These are phyloP conservation scores for Madurella mycetomatis DNA, from an alignment of 2,329 filamentous ascomycete species.

Conservation along the genomic window DNA sequence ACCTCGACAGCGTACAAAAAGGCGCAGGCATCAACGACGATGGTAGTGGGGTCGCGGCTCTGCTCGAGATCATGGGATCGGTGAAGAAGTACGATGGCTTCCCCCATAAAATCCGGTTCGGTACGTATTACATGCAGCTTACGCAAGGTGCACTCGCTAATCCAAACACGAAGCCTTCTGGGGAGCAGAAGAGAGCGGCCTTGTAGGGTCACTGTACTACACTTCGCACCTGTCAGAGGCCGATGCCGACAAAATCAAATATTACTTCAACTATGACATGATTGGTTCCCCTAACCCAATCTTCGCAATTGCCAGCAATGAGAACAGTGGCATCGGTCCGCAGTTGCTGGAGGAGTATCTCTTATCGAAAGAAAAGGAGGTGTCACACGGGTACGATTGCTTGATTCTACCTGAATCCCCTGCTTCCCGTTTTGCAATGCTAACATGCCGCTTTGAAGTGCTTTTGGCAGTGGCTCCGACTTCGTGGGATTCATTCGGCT, in stretches of 20 bases:
- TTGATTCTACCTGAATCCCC: slow-evolving; percentile 17
- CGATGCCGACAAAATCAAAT: slow-evolving; percentile 33
- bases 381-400: slow-evolving; percentile 21
- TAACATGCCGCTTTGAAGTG: slow-evolving; percentile 39
- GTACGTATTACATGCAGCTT: neutral
- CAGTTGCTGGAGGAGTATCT: slow-evolving; percentile 34
- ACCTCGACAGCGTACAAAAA: slow-evolving; percentile 41
- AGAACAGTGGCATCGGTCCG: slow-evolving; percentile 35
- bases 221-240: slow-evolving; percentile 32
- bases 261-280: slow-evolving; percentile 42
- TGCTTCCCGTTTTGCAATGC: slow-evolving; percentile 34
- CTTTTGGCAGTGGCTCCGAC: slow-evolving; percentile 55
- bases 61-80: slow-evolving; percentile 35
- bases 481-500: slow-evolving; percentile 56
- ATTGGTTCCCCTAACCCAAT: slow-evolving; percentile 35
- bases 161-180: slow-evolving; percentile 33
- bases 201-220: slow-evolving; percentile 35
- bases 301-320: slow-evolving; percentile 34
- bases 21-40: slow-evolving; percentile 46
- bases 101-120: slow-evolving; percentile 37
- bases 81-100: slow-evolving; percentile 33
- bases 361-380: slow-evolving; percentile 30
- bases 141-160: neutral
- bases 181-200: slow-evolving; percentile 43
- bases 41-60: slow-evolving; percentile 38